Conservation (phyloP, 306 rosid genomes). For the Geum urbanum region DNA sequence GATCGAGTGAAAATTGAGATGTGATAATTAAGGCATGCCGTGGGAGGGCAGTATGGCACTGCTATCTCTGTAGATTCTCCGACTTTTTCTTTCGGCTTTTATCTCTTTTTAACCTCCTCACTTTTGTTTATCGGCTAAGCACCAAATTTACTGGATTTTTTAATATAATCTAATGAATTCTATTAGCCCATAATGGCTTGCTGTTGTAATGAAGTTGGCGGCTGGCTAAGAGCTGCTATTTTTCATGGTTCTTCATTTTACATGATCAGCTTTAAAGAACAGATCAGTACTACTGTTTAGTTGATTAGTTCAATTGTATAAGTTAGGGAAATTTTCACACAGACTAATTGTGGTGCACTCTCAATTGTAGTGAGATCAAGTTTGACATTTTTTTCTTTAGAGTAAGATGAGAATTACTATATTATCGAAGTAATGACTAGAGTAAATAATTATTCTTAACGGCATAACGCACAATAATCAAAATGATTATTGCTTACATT, state of each 20-base stretch:
- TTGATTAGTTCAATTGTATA: too few relatives aligned
- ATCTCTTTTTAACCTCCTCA: background rate
- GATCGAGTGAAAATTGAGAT: background rate
- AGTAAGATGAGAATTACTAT: too few relatives aligned
- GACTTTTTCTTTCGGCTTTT: background rate
- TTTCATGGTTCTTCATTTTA: background rate
- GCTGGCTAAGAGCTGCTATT: background rate
- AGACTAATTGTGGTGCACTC: too few relatives aligned
- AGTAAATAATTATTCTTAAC: too few relatives aligned
- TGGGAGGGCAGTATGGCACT: background rate
- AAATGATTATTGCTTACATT: too few relatives aligned
- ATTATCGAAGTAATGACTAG: too few relatives aligned
- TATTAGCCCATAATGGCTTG: slow-evolving; percentile 15
- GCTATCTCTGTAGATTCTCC: background rate
- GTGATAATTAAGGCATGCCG: background rate
- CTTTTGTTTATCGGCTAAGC: slow-evolving; percentile 6
- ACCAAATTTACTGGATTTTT: slow-evolving; percentile 14
- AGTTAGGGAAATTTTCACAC: too few relatives aligned
- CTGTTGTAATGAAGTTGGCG: background rate
- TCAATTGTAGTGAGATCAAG: too few relatives aligned
- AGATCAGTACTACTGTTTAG: too few relatives aligned
- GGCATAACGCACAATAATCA: too few relatives aligned
- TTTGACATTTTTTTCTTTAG: too few relatives aligned
- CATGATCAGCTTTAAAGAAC: too few relatives aligned
- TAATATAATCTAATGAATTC: background rate